Conservation (phyloP, 73 alveolate genomes). For the Paramecium octaurelia region DNA sequence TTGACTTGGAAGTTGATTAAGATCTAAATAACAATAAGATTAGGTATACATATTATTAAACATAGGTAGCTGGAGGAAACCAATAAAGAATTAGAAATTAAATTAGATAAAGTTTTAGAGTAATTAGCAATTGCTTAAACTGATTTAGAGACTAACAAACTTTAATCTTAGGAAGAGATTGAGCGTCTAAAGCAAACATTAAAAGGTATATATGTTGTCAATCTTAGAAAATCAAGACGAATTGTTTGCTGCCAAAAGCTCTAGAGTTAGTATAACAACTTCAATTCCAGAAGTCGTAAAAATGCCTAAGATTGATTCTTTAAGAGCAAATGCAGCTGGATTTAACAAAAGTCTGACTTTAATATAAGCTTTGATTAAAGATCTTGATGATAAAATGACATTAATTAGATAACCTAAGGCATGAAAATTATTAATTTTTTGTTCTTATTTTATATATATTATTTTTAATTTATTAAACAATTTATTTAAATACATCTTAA, state of each 20-base stretch:
- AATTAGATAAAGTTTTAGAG: constrained; percentile 13
- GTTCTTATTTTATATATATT: not conserved
- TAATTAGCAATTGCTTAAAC: not conserved
- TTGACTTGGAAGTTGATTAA: constrained; percentile 7
- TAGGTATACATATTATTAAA: not conserved
- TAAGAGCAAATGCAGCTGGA: constrained; percentile 55
- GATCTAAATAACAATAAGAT: not conserved
- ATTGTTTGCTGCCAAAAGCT: not conserved
- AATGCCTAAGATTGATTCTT: constrained; percentile 12
- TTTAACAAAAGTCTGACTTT: constrained; percentile 37
- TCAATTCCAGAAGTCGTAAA: constrained; percentile 5
- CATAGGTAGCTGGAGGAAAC: not conserved
- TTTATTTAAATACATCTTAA: not conserved
- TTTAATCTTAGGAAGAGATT: not conserved
- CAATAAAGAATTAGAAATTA: not conserved
- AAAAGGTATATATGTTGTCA: not conserved
- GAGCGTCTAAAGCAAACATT: not conserved
- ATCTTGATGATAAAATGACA: constrained; percentile 41
- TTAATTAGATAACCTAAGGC: constrained; percentile 9
- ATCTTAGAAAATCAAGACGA: constrained; percentile 18
- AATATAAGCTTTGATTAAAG: constrained; percentile 38
- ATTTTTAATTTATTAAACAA: not conserved
- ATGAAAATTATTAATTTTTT: not conserved
- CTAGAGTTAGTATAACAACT: not conserved
- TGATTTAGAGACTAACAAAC: not conserved